Evolutionary conservation across 1,139 yeast species (phyloP), one percentile per base, ranked within the genome.

Genomic region (Blastobotrys capitulatus): DNA sequence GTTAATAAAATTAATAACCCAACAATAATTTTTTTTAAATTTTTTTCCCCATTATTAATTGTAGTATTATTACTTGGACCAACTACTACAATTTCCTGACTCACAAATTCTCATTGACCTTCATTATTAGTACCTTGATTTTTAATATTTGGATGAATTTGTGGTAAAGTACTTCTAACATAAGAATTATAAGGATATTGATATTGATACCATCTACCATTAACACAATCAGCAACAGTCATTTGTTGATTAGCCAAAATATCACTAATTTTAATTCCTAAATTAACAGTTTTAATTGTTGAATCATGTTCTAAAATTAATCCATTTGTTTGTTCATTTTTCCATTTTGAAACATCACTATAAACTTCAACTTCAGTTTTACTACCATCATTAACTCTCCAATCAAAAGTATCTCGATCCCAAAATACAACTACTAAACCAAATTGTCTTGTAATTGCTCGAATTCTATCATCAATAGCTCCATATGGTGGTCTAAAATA

Each of bases 401-500:
- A 90, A 66, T 92, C 97, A 68, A 83, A 83, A 0, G 96, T 81
- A 65, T 90, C 97, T 59, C 79, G 80, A 63, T 89, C 94, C 98
- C 97, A 90, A 42, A 92, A 69, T 22, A 86, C 97, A 13, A 86
- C 80, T 60, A 83, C 90, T 75, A 90, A 77, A 0, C 96, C 96
- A 67, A 90, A 86, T 66, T 85, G 87, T 48, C 94, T 72, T 15
- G 88, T 76, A 49, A 90, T 86, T 1, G 83, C 72, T 50, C 97
- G 71, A 1, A 90, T 84, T 48, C 97, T 72, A 64, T 88, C 83
- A 68, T 90, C 98, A 42, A 86, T 75, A 0, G 96, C 97, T 0
- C 97, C 97, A 65, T 87, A 90, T 0, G 98, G 98, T 0, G 98
- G 98, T 54, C 98, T 75, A 66, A 86, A 90, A 85, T 92, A 92